Conservation (phyloP, 176 grass and related monocot species). For the Eragrostis nindensis region DNA sequence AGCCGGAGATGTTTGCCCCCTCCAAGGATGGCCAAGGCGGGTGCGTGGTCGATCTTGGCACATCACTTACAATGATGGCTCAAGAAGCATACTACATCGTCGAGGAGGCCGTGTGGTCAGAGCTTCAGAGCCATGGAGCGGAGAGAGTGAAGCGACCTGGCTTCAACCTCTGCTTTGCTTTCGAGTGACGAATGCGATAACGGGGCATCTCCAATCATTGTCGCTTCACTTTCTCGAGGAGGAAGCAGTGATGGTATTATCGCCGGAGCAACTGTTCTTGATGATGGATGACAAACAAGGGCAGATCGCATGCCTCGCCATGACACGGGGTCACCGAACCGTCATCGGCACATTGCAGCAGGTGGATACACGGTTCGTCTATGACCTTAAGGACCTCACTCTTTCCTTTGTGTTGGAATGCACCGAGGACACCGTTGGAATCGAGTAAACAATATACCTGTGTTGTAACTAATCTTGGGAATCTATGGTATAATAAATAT, state of each 20-base stretch:
- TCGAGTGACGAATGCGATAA: background rate
- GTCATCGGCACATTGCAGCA: slow-evolving; percentile 3
- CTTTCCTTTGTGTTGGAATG: slow-evolving; percentile 8
- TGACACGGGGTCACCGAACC: background rate
- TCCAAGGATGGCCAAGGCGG: background rate
- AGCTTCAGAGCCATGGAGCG: background rate
- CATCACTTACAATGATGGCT: background rate
- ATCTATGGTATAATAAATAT: too few species aligned
- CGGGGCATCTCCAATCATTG: background rate
- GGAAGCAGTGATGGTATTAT: background rate
- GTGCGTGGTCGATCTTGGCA: background rate
- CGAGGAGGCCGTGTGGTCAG: background rate
- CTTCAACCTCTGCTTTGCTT: background rate
- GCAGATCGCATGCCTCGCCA: background rate
- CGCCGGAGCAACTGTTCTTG: background rate
- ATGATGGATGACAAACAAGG: background rate
- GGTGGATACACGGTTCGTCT: background rate
- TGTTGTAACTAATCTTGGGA: too few species aligned
- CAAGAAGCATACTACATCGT: background rate
- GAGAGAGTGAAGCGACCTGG: background rate
- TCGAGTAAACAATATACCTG: background rate
- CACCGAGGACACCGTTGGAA: background rate
- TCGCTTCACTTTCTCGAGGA: background rate
- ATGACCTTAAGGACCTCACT: background rate
- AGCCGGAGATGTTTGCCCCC: background rate